phyloP scores from a whole-genome alignment of 441 rosid species.

The Populus hybrid region DNA sequence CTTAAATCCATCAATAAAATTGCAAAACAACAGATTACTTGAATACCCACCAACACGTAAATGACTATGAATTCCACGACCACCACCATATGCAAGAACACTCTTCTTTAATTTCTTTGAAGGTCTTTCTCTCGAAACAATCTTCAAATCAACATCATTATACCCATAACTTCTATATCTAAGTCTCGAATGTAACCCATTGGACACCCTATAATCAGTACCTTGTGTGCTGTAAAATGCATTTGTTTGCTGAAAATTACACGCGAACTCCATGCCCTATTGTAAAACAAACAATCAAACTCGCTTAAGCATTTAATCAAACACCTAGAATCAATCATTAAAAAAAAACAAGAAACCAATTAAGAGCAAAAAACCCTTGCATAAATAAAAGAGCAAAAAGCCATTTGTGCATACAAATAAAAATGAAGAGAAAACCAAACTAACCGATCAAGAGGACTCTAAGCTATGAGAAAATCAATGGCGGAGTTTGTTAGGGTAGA shows the following conservation, averaged over 20 bases:
- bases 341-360: constrained; percentile 3
- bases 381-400: not conserved
- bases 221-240: constrained; percentile 35
- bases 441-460: constrained; percentile 30
- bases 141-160: constrained; percentile 28
- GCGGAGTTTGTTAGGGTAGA: constrained; percentile 28
- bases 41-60: constrained; percentile 27
- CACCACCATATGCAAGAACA: constrained; percentile 20
- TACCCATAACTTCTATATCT: constrained; percentile 36
- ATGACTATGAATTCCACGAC: constrained; percentile 28
- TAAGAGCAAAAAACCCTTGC: not conserved
- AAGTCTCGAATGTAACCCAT: constrained; percentile 34
- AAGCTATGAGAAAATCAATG: constrained; percentile 19
- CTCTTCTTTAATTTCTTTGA: constrained; percentile 29
- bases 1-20: constrained; percentile 27
- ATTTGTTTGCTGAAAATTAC: constrained; percentile 42
- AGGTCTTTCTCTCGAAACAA: constrained; percentile 28
- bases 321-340: constrained; percentile 35
- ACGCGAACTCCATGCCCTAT: constrained; percentile 55
- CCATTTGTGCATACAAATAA: not conserved
- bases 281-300: constrained; percentile 15
- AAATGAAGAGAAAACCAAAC: constrained; percentile 17
- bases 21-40: constrained; percentile 28
- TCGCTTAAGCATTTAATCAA: constrained; percentile 39
- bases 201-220: constrained; percentile 25